Evolutionary conservation across 352 stramenopile genomes (phyloP), one percentile per base, ranked within the genome.

Genomic region (Phytophthora capsici): DNA sequence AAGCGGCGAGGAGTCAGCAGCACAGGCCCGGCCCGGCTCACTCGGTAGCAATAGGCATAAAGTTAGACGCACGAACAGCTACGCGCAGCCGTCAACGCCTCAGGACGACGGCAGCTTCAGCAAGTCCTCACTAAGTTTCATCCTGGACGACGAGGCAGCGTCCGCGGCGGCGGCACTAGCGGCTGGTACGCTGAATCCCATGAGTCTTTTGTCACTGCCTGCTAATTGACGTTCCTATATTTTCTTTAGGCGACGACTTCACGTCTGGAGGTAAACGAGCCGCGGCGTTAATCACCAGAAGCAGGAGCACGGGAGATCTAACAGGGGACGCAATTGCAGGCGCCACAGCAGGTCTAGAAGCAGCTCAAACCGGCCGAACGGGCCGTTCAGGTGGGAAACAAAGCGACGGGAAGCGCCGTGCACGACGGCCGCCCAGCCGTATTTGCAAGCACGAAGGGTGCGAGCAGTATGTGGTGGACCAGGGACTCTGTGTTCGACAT

Each of bases 391-490:
- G 37, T 45, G 16, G 45, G 40, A 67, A 70, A 32, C 50, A 85
- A 66, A 73, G 48, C 52, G 73, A 89, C 17, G 70, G 73, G 13
- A 82, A 90, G 45, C 81, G 83, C 20, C 82, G 82, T 14, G 78
- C 80, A 3, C 62, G 74, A 6, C 67, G 80, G 25, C 80, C 80
- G 6, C 78, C 82, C 9, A 90, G 82, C 30, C 82, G 84, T 40
- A 84, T 90, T 40, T 93, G 82, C 59, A 90, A 93, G 55, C 75
- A 80, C 40, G 82, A 91, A 45, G 78, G 72, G 25, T 93, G 84
- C 47, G 84, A 90, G 52, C 79, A 93, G 63, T 93, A 93, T 50
- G 82, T 93, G 34, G 84, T 91, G 43, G 82, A 93, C 40, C 79
- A 90, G 54, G 84, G 84, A n/a, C 77, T 90, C 5, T 93, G 84